These are phyloP conservation scores for Gossypium lobatum DNA, from an alignment of 441 rosid genomes.

Conservation along the genomic window DNA sequence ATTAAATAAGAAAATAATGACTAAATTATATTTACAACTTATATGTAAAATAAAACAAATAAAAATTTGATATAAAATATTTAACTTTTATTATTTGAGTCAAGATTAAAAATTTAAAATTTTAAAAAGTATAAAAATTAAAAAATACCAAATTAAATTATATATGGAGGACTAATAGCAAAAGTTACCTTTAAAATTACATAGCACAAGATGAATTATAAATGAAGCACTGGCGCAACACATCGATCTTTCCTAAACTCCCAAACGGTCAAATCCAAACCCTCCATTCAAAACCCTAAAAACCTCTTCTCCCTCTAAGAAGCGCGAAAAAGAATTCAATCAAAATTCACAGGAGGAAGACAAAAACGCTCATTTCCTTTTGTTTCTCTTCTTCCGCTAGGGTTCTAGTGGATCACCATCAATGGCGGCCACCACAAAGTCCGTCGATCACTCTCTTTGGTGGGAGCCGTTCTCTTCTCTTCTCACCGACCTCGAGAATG, in stretches of 20 bases:
- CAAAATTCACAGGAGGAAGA: background rate
- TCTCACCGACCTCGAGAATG: constrained; percentile 60
- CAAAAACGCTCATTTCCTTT: background rate
- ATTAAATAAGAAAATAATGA: too few species aligned
- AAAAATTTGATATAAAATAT: too few species aligned
- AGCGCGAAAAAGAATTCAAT: constrained; percentile 29
- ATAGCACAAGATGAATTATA: background rate
- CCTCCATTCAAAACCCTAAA: background rate
- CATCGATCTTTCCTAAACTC: background rate
- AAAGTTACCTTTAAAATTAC: too few species aligned
- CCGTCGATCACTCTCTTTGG: constrained; percentile 70
- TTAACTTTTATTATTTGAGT: too few species aligned
- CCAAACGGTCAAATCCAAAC: background rate
- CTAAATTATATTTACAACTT: too few species aligned
- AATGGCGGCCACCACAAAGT: constrained; percentile 45
- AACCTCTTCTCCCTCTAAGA: background rate
- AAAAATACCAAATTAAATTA: too few species aligned
- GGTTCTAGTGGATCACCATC: constrained; percentile 37
- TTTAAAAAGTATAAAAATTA: too few species aligned
- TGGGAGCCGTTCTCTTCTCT: constrained; percentile 70
- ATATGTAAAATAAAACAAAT: too few species aligned
- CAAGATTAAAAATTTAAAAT: too few species aligned
- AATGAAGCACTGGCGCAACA: background rate
- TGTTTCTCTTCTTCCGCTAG: constrained; percentile 13
- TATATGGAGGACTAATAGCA: too few species aligned